These are phyloP conservation scores for Penicillium vulpinum DNA, from an alignment of 2,329 filamentous ascomycete genomes.

Conservation along the genomic window DNA sequence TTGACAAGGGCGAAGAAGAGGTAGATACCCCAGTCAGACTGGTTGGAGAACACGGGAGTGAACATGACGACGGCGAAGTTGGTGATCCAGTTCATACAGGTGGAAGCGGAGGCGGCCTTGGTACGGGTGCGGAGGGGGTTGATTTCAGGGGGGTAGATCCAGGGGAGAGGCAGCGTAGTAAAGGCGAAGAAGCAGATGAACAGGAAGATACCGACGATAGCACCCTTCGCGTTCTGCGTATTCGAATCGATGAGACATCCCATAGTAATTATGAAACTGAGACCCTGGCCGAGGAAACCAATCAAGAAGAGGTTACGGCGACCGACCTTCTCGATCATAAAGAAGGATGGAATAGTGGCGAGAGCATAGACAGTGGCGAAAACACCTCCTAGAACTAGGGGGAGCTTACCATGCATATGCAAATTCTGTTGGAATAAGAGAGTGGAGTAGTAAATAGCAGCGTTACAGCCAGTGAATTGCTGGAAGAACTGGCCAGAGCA, in stretches of 20 bases:
- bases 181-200: slow-evolving; percentile 68
- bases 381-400: slow-evolving; percentile 29
- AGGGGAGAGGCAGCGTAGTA: slow-evolving; percentile 63
- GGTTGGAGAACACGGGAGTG: slow-evolving; percentile 39
- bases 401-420: slow-evolving; percentile 20
- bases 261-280: slow-evolving; percentile 35
- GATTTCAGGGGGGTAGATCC: slow-evolving; percentile 52
- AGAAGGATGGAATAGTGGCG: slow-evolving; percentile 29
- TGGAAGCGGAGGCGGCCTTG: slow-evolving; percentile 54
- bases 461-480: slow-evolving; percentile 49
- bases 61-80: slow-evolving; percentile 56
- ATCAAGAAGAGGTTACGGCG: slow-evolving; percentile 40
- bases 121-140: slow-evolving; percentile 55
- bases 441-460: slow-evolving; percentile 46
- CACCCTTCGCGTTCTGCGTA: slow-evolving; percentile 31
- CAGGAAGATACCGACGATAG: slow-evolving; percentile 61
- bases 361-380: slow-evolving; percentile 29
- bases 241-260: slow-evolving; percentile 31
- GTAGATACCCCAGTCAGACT: slow-evolving; percentile 41
- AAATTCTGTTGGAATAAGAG: slow-evolving; percentile 47
- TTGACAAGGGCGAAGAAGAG: slow-evolving; percentile 44
- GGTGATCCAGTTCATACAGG: slow-evolving; percentile 54
- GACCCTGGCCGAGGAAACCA: slow-evolving; percentile 36
- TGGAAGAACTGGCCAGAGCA: slow-evolving; percentile 40
- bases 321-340: slow-evolving; percentile 42